Conservation (phyloP, 2,329 filamentous ascomycete genomes). For the Stagonosporopsis rhizophila region DNA sequence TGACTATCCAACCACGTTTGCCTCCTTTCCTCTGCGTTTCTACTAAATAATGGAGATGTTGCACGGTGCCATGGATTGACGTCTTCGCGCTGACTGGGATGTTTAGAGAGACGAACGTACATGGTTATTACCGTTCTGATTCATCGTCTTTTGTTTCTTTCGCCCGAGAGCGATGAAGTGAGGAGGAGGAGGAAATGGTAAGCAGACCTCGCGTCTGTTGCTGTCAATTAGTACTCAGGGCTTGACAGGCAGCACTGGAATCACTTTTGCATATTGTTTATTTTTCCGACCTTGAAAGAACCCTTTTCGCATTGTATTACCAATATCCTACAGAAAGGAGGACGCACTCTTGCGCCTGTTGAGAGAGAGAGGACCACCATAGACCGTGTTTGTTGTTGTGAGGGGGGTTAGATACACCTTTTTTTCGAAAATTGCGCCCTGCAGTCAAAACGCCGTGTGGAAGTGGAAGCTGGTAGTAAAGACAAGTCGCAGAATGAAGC, state of each 20-base stretch:
- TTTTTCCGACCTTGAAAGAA: no score
- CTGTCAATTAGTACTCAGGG: no score
- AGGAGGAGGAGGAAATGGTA: no score
- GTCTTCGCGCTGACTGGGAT: no score
- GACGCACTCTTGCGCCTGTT: neutral
- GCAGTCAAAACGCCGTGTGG: neutral
- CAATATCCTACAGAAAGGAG: constrained; percentile 10
- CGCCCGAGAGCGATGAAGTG: no score
- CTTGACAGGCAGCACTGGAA: no score
- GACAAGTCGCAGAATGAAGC: constrained; percentile 5
- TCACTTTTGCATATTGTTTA: neutral
- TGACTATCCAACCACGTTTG: neutral
- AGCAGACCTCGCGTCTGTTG: no score
- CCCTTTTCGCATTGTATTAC: constrained; percentile 2
- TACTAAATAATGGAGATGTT: no score
- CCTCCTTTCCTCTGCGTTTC: neutral
- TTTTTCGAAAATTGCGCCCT: constrained; percentile 3
- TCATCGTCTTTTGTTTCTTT: no score
- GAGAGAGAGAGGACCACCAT: neutral
- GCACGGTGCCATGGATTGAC: no score
- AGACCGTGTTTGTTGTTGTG: neutral
- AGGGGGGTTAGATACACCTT: constrained; percentile 4
- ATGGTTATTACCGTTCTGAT: no score
- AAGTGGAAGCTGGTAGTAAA: neutral
- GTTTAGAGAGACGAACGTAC: no score